Percentiles rank a stretch among this genome's conserved stretches.
These are phyloP conservation scores for Podila horticola DNA, from an alignment of 192 early-diverging fungal genomes.

Conservation along the genomic window DNA sequence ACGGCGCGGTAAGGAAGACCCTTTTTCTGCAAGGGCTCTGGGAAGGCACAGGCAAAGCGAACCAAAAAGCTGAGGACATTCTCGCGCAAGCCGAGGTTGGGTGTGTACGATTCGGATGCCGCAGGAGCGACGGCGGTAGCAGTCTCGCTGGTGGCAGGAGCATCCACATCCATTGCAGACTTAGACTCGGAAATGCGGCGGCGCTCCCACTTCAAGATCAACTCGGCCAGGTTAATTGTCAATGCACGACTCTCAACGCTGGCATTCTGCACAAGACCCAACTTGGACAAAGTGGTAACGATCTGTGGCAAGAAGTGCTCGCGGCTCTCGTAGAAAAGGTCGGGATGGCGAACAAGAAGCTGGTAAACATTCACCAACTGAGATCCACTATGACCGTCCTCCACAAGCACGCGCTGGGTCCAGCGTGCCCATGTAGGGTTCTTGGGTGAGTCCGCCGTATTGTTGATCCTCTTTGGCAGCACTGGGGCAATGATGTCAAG, in stretches of 20 bases:
- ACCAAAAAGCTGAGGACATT: constrained; percentile 69
- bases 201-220: constrained; percentile 93
- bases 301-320: constrained; percentile 93
- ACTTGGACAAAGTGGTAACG: constrained; percentile 83
- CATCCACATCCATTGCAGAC: constrained; percentile 42
- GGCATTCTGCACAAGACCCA: constrained; percentile 87
- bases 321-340: constrained; percentile 89
- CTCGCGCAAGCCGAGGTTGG: constrained; percentile 63
- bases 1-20: constrained; percentile 69
- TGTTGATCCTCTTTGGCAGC: constrained; percentile 83
- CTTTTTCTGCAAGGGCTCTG: constrained; percentile 59
- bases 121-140: constrained; percentile 5
- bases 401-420: constrained; percentile 88
- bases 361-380: constrained; percentile 94
- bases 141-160: constrained; percentile 29
- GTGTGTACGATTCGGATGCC: constrained; percentile 55
- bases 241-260: constrained; percentile 86
- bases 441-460: constrained; percentile 49
- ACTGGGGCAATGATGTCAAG: constrained; percentile 94
- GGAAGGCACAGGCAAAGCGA: constrained; percentile 71
- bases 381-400: constrained; percentile 91
- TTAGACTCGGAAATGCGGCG: constrained; percentile 62
- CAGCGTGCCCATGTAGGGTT: constrained; percentile 89
- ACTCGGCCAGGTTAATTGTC: constrained; percentile 89
- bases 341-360: constrained; percentile 86